phyloP scores from a whole-genome alignment of 805 yeast genomes.

The Komagataella ulmi region DNA sequence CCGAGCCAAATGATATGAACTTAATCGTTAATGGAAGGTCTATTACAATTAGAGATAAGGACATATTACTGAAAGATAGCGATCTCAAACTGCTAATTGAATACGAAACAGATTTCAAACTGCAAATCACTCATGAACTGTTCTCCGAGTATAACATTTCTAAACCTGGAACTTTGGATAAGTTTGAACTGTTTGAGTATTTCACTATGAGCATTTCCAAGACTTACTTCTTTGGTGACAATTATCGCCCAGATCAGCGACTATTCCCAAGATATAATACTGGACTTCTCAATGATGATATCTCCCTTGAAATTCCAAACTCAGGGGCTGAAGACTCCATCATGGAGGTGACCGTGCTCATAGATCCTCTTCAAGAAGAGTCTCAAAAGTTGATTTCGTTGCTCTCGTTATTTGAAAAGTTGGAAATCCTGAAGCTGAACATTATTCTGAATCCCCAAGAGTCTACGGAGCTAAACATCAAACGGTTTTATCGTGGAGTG shows the following conservation, averaged over 20 bases:
- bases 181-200: conserved; percentile 11
- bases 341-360: conserved; percentile 41
- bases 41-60: conserved; percentile 20
- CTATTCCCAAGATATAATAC: conserved; percentile 34
- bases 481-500: conserved; percentile 43
- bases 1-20: conserved; percentile 8
- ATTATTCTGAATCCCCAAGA: conserved; percentile 46
- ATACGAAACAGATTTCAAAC: conserved; percentile 33
- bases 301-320: conserved; percentile 1
- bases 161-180: background rate
- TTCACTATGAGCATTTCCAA: conserved; percentile 8
- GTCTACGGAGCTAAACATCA: conserved; percentile 18
- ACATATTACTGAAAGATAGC: conserved; percentile 7
- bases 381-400: conserved; percentile 52
- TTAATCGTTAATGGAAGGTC: conserved; percentile 42
- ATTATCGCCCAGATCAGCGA: conserved; percentile 24
- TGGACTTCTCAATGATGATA: conserved; percentile 8
- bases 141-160: conserved; percentile 14
- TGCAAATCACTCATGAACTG: conserved; percentile 11
- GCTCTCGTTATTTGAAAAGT: conserved; percentile 17
- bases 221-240: conserved; percentile 17
- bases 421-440: conserved; percentile 38
- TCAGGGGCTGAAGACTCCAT: background rate
- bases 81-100: conserved; percentile 26
- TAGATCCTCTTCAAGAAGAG: conserved; percentile 62